phyloP scores from a whole-genome alignment of 192 early-diverging fungal species.

The Coemansia sp. region DNA sequence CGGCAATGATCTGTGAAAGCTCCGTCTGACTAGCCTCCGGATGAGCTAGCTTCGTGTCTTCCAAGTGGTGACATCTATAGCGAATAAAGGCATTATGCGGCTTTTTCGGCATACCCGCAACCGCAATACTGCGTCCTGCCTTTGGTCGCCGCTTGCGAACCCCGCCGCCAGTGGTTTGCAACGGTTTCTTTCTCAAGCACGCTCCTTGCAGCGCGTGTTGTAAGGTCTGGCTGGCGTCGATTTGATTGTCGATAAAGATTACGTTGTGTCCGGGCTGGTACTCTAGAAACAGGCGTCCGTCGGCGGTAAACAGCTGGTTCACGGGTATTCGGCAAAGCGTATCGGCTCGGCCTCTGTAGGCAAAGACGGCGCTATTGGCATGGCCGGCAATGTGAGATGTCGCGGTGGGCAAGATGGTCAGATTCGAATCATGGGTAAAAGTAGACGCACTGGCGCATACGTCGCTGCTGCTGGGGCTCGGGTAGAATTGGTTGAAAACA shows the following conservation, averaged over 20 bases:
- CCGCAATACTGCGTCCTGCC: not conserved
- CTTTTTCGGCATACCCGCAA: conserved; percentile 7
- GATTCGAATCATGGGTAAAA: not conserved
- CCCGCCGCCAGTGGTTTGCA: not conserved
- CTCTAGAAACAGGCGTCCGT: conserved; percentile 30
- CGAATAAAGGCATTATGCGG: conserved; percentile 33
- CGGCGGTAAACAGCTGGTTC: conserved; percentile 9
- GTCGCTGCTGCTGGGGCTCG: not conserved
- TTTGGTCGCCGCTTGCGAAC: not conserved
- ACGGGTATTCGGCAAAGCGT: conserved; percentile 12
- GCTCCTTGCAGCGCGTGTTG: not conserved
- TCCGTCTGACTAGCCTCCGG: conserved; percentile 21
- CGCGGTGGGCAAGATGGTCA: not conserved
- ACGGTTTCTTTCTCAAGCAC: not conserved
- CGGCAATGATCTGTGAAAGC: conserved; percentile 25
- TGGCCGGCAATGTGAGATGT: conserved; percentile 15
- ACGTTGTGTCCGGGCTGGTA: conserved; percentile 30
- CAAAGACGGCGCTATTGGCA: not conserved
- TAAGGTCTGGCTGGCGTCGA: not conserved
- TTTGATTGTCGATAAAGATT: conserved; percentile 10
- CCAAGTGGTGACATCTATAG: conserved; percentile 23
- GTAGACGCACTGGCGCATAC: not conserved
- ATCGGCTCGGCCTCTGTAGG: conserved; percentile 1
- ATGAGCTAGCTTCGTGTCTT: conserved; percentile 5
- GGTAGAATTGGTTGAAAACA: not conserved